Evolutionary conservation across 495 filamentous ascomycete species (phyloP), one percentile per base, ranked within the genome.

Genomic region (Cladorrhinum samala): DNA sequence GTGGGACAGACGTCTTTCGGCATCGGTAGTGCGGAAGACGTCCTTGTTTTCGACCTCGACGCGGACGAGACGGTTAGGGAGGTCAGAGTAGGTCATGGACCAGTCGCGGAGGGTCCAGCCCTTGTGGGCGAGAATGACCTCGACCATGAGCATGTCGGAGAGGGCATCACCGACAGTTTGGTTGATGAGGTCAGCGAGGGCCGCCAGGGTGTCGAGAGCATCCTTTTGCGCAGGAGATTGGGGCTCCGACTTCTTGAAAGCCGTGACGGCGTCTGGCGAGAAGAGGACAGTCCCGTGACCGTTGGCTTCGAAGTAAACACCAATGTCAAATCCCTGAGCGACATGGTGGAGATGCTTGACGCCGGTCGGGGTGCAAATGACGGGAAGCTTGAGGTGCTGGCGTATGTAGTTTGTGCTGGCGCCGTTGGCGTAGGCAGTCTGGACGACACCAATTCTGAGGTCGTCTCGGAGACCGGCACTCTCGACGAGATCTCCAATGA

Each of bases 241-340:
- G 2, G 93, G 91, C 60, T 89, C 81, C 42, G 84, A 81, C 49
- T 74, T 84, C 52, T 80, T 77, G 72, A 97, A 91, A 23, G 78
- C 76, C 58, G 84, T 85, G 9, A 92, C 66, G 0, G 93, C 91
- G 42, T 83, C 78, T 33, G 84, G 82, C 2, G 89, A 95, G 78
- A 98, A 98, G 37, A 96, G 83, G 20, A 97, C 88, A 20, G 93
- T 98, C 49, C 93, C 93, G 68, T 98, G 93, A 45, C 93, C 93
- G 63, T 98, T 98, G 46, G 93, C 93, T 71, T 98, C 93, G 62
- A 98, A 98, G 71, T 98, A 98, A 49, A 97, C 89, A 39, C 93
- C 93, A 46, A 96, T 84, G 63, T 97, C 94, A 60, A 89, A 94
- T 19, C 85, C 85, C 49, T 86, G 80, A 24, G 93, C 93, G 14